Conservation (phyloP, 2,329 filamentous ascomycete genomes). For the Immersiporthe knoxdaviesiana region DNA sequence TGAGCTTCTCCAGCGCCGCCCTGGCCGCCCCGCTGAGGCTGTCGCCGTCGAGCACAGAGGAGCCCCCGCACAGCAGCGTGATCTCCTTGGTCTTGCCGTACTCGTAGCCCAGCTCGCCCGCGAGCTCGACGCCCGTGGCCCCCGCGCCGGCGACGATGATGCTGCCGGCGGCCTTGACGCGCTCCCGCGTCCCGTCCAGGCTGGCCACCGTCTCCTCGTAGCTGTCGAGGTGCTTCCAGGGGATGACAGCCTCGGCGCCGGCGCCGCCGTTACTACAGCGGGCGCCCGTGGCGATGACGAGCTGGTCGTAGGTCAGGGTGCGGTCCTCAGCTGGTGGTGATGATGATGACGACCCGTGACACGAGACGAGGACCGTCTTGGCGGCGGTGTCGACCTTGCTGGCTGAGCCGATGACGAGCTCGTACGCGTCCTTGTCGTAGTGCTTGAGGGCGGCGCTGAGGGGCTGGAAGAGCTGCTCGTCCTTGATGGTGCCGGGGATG, state of each 20-base stretch:
- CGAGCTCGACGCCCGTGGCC: slow-evolving; percentile 58
- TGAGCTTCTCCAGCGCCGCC: slow-evolving; percentile 55
- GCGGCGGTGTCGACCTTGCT: slow-evolving; percentile 44
- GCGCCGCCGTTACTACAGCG: slow-evolving; percentile 37
- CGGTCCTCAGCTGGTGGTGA: slow-evolving; percentile 30
- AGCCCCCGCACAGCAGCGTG: slow-evolving; percentile 48
- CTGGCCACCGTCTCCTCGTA: slow-evolving; percentile 48
- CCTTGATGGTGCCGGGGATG: slow-evolving; percentile 52
- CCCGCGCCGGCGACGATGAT: slow-evolving; percentile 62
- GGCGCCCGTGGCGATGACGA: slow-evolving; percentile 61
- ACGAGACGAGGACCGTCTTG: slow-evolving; percentile 50
- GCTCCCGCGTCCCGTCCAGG: slow-evolving; percentile 46
- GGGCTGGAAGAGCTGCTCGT: slow-evolving; percentile 54
- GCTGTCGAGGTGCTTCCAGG: slow-evolving; percentile 56
- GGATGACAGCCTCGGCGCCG: slow-evolving; percentile 40
- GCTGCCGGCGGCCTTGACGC: slow-evolving; percentile 50
- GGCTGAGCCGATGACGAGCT: slow-evolving; percentile 56
- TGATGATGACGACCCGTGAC: slow-evolving; percentile 23
- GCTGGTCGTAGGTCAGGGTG: slow-evolving; percentile 55
- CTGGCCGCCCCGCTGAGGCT: slow-evolving; percentile 46
- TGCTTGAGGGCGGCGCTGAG: slow-evolving; percentile 53
- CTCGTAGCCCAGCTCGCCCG: slow-evolving; percentile 57
- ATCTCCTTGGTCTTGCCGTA: slow-evolving; percentile 53
- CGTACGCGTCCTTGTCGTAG: slow-evolving; percentile 53
- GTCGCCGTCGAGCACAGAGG: slow-evolving; percentile 50